Evolutionary conservation across 768 basidiomycete species (phyloP).

Genomic region (Rhizopogon salebrosus): DNA sequence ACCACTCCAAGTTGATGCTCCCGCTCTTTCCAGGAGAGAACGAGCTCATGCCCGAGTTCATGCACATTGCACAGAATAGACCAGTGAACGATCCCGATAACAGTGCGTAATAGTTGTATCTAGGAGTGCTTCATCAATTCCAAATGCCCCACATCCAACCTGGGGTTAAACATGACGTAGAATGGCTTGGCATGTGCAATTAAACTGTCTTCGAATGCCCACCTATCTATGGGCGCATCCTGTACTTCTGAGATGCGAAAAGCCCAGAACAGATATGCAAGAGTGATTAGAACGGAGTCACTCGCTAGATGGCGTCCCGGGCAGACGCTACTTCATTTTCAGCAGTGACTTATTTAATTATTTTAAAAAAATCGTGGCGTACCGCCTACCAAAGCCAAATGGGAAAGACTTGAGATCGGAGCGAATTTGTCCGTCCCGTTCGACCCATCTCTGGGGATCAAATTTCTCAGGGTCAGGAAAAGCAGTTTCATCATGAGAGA

Average conservation of each 20-base stretch:
- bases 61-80: background rate
- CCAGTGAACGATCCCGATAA: background rate
- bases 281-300: constrained; percentile 53
- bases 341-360: background rate
- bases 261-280: constrained; percentile 58
- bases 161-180: constrained; percentile 44
- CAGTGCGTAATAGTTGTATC: no score
- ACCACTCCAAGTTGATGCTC: no score
- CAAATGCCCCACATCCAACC: constrained; percentile 16
- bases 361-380: background rate
- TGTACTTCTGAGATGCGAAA: constrained; percentile 48
- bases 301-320: constrained; percentile 47
- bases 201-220: constrained; percentile 51
- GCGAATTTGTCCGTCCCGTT: constrained; percentile 34
- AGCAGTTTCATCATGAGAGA: constrained; percentile 44
- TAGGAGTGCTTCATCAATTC: background rate
- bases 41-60: no score
- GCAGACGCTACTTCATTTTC: constrained; percentile 37
- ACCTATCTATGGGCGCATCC: constrained; percentile 46
- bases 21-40: no score
- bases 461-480: constrained; percentile 51
- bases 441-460: constrained; percentile 53
- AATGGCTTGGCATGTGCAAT: constrained; percentile 56
- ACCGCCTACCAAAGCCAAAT: constrained; percentile 51
- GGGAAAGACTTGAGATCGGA: constrained; percentile 42